A percentile compares a stretch with the other conserved stretches of the same genome.
These are phyloP conservation scores for Aspergillus diversus DNA, from an alignment of 495 filamentous ascomycete species.

Conservation along the genomic window DNA sequence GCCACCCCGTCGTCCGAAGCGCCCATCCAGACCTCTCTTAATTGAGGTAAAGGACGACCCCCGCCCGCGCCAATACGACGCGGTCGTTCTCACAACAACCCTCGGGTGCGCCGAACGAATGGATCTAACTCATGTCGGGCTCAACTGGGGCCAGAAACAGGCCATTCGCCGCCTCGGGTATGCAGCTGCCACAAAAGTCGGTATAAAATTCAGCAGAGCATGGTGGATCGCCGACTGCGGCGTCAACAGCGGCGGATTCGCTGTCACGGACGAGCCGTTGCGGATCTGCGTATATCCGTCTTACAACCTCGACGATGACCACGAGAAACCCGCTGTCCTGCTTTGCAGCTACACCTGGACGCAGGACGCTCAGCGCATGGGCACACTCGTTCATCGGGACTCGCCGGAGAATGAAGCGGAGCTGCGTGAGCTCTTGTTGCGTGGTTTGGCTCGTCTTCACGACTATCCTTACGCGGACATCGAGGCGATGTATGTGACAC, in stretches of 20 bases:
- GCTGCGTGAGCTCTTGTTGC: background rate
- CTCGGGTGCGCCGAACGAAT: background rate
- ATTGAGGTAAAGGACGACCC: no score
- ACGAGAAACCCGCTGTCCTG: constrained; percentile 30
- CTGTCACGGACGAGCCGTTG: constrained; percentile 40
- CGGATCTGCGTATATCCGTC: constrained; percentile 50
- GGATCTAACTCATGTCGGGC: background rate
- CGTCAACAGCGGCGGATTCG: constrained; percentile 38
- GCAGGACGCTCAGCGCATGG: constrained; percentile 45
- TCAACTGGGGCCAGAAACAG: constrained; percentile 7
- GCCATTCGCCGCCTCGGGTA: background rate
- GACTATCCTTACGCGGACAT: background rate
- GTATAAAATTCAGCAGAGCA: background rate
- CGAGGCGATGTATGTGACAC: background rate
- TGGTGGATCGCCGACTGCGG: constrained; percentile 26
- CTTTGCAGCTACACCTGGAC: constrained; percentile 48
- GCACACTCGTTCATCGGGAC: constrained; percentile 36
- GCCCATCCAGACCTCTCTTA: no score
- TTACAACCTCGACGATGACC: constrained; percentile 35
- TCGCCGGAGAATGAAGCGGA: background rate
- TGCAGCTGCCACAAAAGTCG: background rate
- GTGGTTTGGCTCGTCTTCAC: background rate
- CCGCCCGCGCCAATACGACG: background rate
- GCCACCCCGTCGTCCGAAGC: background rate
- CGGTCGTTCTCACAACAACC: background rate